These are phyloP conservation scores for Anisogramma anomala DNA, from an alignment of 2,329 filamentous ascomycete genomes.

Conservation along the genomic window DNA sequence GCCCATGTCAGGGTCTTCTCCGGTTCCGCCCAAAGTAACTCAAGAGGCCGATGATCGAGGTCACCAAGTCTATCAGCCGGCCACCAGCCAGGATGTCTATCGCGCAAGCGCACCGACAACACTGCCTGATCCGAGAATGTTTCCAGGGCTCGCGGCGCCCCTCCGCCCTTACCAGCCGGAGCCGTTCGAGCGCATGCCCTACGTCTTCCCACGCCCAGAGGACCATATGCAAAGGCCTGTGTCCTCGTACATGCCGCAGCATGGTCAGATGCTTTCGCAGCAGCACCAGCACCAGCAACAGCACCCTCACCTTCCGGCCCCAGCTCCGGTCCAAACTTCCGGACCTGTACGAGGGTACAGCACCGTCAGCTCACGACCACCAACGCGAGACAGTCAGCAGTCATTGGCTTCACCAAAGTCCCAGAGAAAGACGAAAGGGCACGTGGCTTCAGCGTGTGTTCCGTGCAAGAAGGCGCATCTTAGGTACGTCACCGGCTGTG, in stretches of 20 bases:
- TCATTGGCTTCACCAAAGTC: conserved; percentile 44
- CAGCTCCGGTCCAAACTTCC: conserved; percentile 21
- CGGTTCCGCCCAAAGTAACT: conserved; percentile 45
- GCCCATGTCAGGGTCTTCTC: conserved; percentile 62
- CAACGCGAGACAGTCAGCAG: conserved; percentile 32
- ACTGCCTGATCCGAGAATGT: conserved; percentile 26
- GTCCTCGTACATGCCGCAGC: conserved; percentile 23
- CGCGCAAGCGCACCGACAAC: conserved; percentile 26
- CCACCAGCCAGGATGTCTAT: conserved; percentile 39
- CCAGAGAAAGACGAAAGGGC: conserved; percentile 61
- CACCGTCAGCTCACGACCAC: conserved; percentile 23
- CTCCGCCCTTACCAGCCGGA: conserved; percentile 29
- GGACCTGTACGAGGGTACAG: conserved; percentile 24
- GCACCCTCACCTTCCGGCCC: conserved; percentile 19
- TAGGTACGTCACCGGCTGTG: conserved; percentile 33
- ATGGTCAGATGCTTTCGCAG: conserved; percentile 23
- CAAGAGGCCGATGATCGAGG: conserved; percentile 45
- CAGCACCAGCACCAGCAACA: background rate
- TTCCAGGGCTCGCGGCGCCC: conserved; percentile 22
- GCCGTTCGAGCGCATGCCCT: conserved; percentile 28
- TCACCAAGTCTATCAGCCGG: conserved; percentile 35
- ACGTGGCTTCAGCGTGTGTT: conserved; percentile 75
- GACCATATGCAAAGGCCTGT: conserved; percentile 24
- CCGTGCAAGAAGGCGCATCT: conserved; percentile 79
- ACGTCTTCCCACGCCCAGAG: conserved; percentile 29